Conservation (phyloP, 257 asterid genomes). For the Avicennia marina region DNA sequence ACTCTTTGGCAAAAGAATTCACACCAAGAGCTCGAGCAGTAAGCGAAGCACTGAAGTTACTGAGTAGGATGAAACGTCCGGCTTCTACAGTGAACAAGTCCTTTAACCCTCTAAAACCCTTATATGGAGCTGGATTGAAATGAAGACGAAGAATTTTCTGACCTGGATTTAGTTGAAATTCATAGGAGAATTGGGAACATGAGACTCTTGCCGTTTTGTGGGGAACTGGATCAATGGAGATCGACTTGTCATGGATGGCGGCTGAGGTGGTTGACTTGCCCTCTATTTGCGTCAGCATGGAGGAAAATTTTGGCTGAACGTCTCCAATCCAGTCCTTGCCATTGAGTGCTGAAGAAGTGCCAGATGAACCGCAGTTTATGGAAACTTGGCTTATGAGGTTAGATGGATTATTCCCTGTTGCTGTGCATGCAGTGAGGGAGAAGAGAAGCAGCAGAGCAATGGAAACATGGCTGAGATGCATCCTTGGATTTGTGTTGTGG, state of each 20-base stretch:
- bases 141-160: slow-evolving; percentile 20
- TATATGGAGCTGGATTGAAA: slow-evolving; percentile 13
- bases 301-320: background rate
- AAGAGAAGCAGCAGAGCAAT: no score
- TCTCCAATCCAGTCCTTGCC: slow-evolving; percentile 49
- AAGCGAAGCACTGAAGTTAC: slow-evolving; percentile 41
- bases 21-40: slow-evolving; percentile 35
- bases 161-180: slow-evolving; percentile 22
- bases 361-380: slow-evolving; percentile 29
- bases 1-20: slow-evolving; percentile 39
- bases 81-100: slow-evolving; percentile 43
- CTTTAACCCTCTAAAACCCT: slow-evolving; percentile 7
- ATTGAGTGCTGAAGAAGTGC: slow-evolving; percentile 20
- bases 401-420: background rate
- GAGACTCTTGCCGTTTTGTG: slow-evolving; percentile 23
- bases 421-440: background rate
- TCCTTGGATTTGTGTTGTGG: no score
- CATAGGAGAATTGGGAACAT: slow-evolving; percentile 16
- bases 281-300: slow-evolving; percentile 14
- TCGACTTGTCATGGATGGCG: background rate
- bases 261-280: slow-evolving; percentile 40
- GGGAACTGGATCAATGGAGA: slow-evolving; percentile 9
- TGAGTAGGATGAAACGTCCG: slow-evolving; percentile 33
- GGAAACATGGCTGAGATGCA: no score
- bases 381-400: slow-evolving; percentile 21